Evolutionary conservation across 2,329 filamentous ascomycete genomes (phyloP).

Genomic region (Aspergillus texensis): DNA sequence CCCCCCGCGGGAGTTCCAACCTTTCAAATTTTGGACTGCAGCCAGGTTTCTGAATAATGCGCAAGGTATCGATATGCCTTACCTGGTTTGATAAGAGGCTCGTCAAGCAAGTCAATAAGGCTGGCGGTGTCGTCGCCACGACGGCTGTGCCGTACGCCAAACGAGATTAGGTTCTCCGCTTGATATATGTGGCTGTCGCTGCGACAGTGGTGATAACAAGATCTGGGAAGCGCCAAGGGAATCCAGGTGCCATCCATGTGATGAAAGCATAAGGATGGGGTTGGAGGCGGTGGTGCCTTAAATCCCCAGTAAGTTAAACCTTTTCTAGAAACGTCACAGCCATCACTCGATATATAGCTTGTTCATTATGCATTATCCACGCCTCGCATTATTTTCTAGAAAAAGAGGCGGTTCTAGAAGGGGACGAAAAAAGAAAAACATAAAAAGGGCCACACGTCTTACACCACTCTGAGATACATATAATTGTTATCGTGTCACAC

Average conservation of each 20-base stretch:
- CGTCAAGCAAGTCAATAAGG: not conserved
- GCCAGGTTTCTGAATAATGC: not conserved
- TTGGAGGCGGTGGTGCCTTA: not conserved
- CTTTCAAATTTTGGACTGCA: not conserved
- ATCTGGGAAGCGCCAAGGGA: not conserved
- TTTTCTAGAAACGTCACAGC: not conserved
- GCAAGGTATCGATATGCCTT: not conserved
- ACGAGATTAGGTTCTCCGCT: not conserved
- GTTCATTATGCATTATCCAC: not conserved
- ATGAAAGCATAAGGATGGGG: not conserved
- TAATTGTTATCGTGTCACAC: not conserved
- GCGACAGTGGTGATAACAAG: not conserved
- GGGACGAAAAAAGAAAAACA: not conserved
- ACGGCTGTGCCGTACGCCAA: conserved; percentile 1
- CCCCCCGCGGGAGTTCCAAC: not conserved
- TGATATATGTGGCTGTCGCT: not conserved
- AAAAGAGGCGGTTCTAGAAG: not conserved
- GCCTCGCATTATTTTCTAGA: not conserved
- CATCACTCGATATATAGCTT: not conserved
- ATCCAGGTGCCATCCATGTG: not conserved
- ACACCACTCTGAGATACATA: not conserved
- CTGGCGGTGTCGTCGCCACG: not conserved
- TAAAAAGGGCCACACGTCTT: not conserved
- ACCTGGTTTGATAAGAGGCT: not conserved
- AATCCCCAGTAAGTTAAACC: not conserved